phyloP scores from a whole-genome alignment of 2,329 filamentous ascomycete genomes.

The Penicillium thymicola region DNA sequence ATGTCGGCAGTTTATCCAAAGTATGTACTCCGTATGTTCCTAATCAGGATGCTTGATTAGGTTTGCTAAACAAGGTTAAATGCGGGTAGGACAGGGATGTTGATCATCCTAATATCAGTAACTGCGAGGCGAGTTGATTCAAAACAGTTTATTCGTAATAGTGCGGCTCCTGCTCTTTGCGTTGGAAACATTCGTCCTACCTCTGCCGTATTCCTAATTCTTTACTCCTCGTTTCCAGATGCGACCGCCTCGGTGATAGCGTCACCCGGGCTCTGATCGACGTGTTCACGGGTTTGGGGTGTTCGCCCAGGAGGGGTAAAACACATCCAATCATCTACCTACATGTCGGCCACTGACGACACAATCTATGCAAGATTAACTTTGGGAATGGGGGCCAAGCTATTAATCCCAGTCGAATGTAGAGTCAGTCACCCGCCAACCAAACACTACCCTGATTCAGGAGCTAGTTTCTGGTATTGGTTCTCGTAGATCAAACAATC shows the following conservation, averaged over 20 bases:
- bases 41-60: not conserved
- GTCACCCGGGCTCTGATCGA: not conserved
- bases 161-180: not conserved
- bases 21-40: not conserved
- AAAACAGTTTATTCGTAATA: not conserved
- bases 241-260: not conserved
- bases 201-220: not conserved
- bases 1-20: not conserved
- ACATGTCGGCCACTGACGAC: not conserved
- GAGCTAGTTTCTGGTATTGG: not conserved
- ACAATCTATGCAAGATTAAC: conserved; percentile 21
- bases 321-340: conserved; percentile 10
- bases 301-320: conserved; percentile 4
- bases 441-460: not conserved
- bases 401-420: not conserved
- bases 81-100: not conserved
- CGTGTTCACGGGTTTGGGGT: not conserved
- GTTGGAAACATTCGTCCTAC: too few relatives aligned
- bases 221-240: not conserved
- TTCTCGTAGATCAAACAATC: not conserved
- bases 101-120: too few relatives aligned
- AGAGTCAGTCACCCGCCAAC: not conserved
- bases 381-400: conserved; percentile 7
- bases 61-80: not conserved
- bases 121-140: not conserved